Evolutionary conservation across 257 asterid genomes (phyloP), one percentile per base, ranked within the genome.

Genomic region (Cordia subcordata): DNA sequence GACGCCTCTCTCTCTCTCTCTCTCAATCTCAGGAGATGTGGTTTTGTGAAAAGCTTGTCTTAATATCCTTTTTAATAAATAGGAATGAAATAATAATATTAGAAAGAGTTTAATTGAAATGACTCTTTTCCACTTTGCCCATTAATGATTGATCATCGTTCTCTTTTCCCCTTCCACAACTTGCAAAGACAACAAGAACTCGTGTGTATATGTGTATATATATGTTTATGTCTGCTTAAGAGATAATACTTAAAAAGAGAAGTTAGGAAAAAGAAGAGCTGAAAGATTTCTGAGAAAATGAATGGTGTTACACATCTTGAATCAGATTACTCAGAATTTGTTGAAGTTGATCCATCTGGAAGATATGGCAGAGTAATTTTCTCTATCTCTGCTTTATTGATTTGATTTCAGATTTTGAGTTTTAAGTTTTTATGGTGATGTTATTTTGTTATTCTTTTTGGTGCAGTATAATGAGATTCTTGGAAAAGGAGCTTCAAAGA

Each of bases 321-420:
- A 57, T 46, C 79, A 44, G 78, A 79, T 60, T 44, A 47, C 57
- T 68, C 77, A 19, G 81, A 75, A 55, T 75, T 75, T 67, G 84
- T 75, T 63, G 84, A 79, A 72, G 79, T 79, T 61, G 84, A 79
- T 79, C 84, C 81, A 56, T 68, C 81, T 32, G 84, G 81, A 59
- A 79, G 84, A 79, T 79, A 79, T 68, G 81, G 84, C 64, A 79
- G 84, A 58, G 84, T 79, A 72, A 46, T 20, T 37, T 14, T 8
- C 39, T 53, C 17, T 35, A 60, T 6, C 5, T 42, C 37, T 35
- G 4, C 17, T 46, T 37, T 46, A 16, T 33, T n/a, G n/a, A n/a
- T 35, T 5, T 18, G 15, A 12, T 37, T 53, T 45, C 11, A 35
- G 49, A 58, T 37, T 47, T 53, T 67, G 60, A 47, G 58, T 53